Base-by-base conservation (phyloP, 2,329 filamentous ascomycete genomes). In the Aspergillus tamarii region DNA sequence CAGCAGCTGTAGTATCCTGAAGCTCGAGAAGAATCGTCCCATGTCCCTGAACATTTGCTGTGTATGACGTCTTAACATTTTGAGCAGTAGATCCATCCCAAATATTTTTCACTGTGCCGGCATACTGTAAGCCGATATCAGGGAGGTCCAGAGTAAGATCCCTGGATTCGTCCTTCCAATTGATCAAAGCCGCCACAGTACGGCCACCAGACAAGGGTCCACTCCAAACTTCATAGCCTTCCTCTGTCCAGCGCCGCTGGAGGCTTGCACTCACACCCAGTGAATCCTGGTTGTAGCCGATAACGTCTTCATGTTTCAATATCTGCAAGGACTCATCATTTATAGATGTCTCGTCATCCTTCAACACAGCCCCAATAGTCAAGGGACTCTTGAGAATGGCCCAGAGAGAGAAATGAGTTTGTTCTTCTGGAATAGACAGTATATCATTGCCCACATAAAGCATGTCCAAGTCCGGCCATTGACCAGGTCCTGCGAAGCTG, bases 231-330 rank as follows among this genome's bases (percentile, higher is more conserved):
- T 87, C 84, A 73, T 82, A 85, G 48, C 81, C 78, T 32, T 82
- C 80, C 26, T 83, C 79, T 0, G 83, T 82, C 68, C 82, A 81
- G 6, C 84, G 77, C 5, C 82, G 75, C 1, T 82, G 72, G 1
- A 89, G 75, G n/a, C 78, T 77, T 0, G 85, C 84, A 52, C 85
- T 84, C 59, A 82, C 74, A 0, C 80, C 84, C 0, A 88, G 72
- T 0, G 81, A 64, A 67, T 88, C 87, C 67, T 88, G 86, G 67
- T 88, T 88, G 69, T 86, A 84, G 0, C 82, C 82, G 28, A 89
- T 84, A 26, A 86, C 81, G 60, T 86, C 85, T 30, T 80, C 76
- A 72, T 88, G 87, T 1, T 76, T 77, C 54, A 85, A 70, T 19
- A 84, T 75, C 7, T 74, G 73, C 16, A 85, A 69, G 0, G 83